Base-by-base conservation (phyloP, 176 grass and related monocot genomes). In the Aegilops speltoides region DNA sequence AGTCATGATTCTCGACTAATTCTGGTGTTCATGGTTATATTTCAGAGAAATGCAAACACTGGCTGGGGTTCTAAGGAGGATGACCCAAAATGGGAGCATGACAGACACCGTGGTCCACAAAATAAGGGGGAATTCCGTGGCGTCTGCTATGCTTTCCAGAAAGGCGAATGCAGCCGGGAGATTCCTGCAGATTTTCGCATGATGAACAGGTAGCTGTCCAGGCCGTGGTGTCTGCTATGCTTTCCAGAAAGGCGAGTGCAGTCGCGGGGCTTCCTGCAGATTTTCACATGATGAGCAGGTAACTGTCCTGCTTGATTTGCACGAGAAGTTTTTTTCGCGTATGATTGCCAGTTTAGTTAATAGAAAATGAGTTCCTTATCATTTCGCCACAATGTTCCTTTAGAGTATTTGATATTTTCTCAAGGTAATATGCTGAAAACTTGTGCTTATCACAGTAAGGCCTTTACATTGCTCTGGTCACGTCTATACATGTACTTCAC, bases 231-330 rank as follows among this genome's bases (percentile, higher is more conserved):
- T 94, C 73, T 99, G 97, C 85, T 93, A 91, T 65, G 94, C 97
- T n/a, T 99, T 91, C 88, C 97, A 99, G 82, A 96, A 87, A 88
- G 94, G 97, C 28, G 97, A 99, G 54, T 99, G 97, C 84, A 93
- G 92, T 62, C 89, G 94, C 2, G 90, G 97, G 80, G 79, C 83
- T 89, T 91, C 92, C 54, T 99, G 97, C 90, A 99, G 86, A 84
- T 99, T 93, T 88, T 99, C 97, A 38, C 97, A 99, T 86, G 88
- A 92, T 73, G 97, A 99, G 72, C 88, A 95, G 88, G 94, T 96
- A 80, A n/a, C 20, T 64, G 12, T 65, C 34, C 25, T 33, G 61
- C 64, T 22, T 79, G 69, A 29, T 20, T 61, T 86, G 10, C 54
- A 26, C 8, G 4, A 52, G 33, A 79, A 5, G 45, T 28, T 26